These are phyloP conservation scores for Thraustotheca clavata DNA, from an alignment of 352 stramenopile genomes.

Conservation along the genomic window DNA sequence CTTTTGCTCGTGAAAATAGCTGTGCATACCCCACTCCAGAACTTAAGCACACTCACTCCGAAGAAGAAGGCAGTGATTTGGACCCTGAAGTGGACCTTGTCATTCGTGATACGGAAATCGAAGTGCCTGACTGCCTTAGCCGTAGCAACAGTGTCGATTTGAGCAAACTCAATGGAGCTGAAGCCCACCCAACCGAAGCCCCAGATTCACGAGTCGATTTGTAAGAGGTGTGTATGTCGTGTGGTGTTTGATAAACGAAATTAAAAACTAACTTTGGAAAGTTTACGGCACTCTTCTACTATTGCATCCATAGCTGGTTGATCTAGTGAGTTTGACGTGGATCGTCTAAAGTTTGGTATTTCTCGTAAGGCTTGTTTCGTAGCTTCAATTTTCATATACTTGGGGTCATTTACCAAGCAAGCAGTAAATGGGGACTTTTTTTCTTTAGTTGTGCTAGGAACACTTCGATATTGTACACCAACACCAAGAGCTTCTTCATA, in stretches of 20 bases:
- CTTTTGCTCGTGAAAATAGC: conserved; percentile 9
- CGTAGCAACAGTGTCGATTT: conserved; percentile 1
- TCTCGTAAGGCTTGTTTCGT: neutral
- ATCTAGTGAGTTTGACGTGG: neutral
- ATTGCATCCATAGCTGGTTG: too few species aligned
- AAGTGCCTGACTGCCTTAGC: neutral
- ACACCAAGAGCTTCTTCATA: neutral
- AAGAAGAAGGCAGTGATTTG: neutral
- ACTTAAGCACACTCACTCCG: neutral
- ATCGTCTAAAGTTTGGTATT: neutral
- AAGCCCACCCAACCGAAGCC: neutral
- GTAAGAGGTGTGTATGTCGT: too few species aligned
- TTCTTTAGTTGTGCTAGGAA: too few species aligned
- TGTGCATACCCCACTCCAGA: neutral
- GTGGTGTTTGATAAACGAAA: neutral
- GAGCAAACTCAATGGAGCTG: neutral
- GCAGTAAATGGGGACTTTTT: neutral
- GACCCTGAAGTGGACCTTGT: conserved; percentile 21
- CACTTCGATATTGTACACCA: neutral
- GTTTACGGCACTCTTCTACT: neutral
- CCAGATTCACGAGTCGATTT: too few species aligned
- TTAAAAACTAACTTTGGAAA: neutral
- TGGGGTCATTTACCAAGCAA: neutral
- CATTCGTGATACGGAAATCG: conserved; percentile 5
- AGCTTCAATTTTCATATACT: neutral